Conservation (phyloP, 2,329 filamentous ascomycete genomes). For the Falciphora oryzae region DNA sequence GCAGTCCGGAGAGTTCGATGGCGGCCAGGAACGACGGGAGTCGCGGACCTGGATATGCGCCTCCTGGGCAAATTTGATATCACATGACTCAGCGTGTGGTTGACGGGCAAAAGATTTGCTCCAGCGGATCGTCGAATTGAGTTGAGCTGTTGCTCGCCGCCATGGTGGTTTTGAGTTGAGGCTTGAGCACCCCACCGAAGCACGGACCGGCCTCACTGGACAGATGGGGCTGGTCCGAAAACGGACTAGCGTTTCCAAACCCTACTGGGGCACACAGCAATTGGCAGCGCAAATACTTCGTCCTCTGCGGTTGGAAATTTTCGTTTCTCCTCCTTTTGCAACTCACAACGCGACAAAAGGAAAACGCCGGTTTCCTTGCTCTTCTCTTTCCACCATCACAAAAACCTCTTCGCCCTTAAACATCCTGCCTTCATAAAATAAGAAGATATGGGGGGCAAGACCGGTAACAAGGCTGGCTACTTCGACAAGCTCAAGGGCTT, state of each 20-base stretch:
- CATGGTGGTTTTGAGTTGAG: too few relatives aligned
- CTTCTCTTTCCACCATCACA: slow-evolving; percentile 11
- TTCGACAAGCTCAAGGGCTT: slow-evolving; percentile 99
- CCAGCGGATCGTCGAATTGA: not conserved
- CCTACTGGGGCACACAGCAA: slow-evolving; percentile 6
- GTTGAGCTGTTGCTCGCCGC: too few relatives aligned
- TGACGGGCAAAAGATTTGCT: not conserved
- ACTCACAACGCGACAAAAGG: slow-evolving; percentile 7
- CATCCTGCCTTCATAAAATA: slow-evolving; percentile 87
- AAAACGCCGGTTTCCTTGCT: slow-evolving; percentile 10
- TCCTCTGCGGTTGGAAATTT: not conserved
- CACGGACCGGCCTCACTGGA: too few relatives aligned
- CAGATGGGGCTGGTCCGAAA: not conserved
- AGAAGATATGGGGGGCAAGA: slow-evolving; percentile 99
- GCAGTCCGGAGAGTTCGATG: not conserved
- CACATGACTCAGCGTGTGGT: slow-evolving; percentile 5
- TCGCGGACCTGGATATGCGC: not conserved
- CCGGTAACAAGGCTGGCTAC: slow-evolving; percentile 84
- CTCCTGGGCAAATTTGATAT: slow-evolving; percentile 12
- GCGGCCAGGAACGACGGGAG: not conserved
- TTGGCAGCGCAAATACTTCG: not conserved
- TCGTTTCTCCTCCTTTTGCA: not conserved
- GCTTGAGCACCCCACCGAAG: too few relatives aligned
- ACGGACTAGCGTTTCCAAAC: not conserved
- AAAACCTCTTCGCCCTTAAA: slow-evolving; percentile 72